phyloP scores from a whole-genome alignment of 2,329 filamentous ascomycete genomes.

The Sarocladiaceae sp. region DNA sequence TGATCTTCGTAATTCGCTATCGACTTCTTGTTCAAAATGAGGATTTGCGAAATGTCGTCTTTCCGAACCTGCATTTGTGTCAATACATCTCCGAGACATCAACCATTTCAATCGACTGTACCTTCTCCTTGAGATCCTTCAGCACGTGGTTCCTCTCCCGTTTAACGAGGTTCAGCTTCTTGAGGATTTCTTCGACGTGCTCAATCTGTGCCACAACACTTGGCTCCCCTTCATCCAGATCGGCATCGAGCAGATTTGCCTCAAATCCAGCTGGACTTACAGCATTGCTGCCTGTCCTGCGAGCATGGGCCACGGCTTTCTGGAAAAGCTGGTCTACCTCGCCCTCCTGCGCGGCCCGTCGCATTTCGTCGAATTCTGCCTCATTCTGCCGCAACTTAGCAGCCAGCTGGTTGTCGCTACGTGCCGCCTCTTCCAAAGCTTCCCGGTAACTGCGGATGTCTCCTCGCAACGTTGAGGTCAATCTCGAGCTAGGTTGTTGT shows the following conservation, averaged over 20 bases:
- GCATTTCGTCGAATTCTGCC: constrained; percentile 91
- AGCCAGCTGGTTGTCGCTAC: constrained; percentile 80
- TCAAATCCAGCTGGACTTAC: constrained; percentile 60
- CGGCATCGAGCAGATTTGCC: constrained; percentile 82
- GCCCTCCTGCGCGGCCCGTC: constrained; percentile 77
- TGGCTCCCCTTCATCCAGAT: constrained; percentile 75
- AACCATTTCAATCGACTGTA: too few species aligned
- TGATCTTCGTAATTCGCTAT: constrained; percentile 89
- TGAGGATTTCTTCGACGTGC: constrained; percentile 82
- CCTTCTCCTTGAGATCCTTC: constrained; percentile 97
- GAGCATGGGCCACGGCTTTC: constrained; percentile 74
- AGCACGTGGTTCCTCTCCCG: constrained; percentile 85
- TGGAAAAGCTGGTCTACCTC: constrained; percentile 89
- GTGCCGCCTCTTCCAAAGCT: constrained; percentile 82
- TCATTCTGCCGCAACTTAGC: constrained; percentile 83
- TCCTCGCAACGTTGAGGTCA: constrained; percentile 81
- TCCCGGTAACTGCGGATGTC: constrained; percentile 87
- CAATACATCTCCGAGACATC: constrained; percentile 14
- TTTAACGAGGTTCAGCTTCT: constrained; percentile 89
- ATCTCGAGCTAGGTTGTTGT: constrained; percentile 86
- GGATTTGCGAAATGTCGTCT: constrained; percentile 94
- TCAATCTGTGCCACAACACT: constrained; percentile 88
- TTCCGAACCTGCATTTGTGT: constrained; percentile 67
- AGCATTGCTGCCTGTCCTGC: constrained; percentile 58
- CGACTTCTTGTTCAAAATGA: constrained; percentile 97